phyloP scores from a whole-genome alignment of 148 eudicot genomes.

The Chenopodium berlandieri region DNA sequence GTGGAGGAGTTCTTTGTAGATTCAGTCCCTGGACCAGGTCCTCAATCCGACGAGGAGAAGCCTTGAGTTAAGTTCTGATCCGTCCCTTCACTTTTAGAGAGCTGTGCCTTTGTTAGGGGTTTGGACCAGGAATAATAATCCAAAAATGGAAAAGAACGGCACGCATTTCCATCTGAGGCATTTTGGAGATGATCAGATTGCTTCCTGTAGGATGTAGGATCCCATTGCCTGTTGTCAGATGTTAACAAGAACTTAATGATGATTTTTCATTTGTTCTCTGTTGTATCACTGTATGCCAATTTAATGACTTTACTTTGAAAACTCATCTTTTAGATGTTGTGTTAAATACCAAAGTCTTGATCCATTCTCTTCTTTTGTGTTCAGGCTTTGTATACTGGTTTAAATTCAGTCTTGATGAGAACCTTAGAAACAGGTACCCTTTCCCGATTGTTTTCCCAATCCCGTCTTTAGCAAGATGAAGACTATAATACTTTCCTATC shows the following conservation, averaged over 20 bases:
- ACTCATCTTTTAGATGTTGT: not conserved
- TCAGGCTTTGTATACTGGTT: not conserved
- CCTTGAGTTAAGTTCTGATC: conserved; percentile 31
- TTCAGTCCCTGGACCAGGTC: conserved; percentile 65
- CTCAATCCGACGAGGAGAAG: conserved; percentile 73
- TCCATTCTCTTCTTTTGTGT: conserved; percentile 1
- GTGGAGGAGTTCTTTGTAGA: conserved; percentile 96
- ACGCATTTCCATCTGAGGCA: not conserved
- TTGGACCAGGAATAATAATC: not conserved
- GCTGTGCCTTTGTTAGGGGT: not conserved
- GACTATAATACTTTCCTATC: too few species aligned
- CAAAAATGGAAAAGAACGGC: not conserved
- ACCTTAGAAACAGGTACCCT: not conserved
- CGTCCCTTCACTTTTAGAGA: not conserved
- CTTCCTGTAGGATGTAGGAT: not conserved
- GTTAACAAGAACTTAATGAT: not conserved
- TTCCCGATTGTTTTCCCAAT: not conserved
- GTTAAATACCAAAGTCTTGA: not conserved
- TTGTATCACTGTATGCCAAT: conserved; percentile 11
- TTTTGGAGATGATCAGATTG: not conserved
- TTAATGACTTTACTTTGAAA: not conserved
- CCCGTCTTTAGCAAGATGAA: not conserved
- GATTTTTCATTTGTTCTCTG: not conserved
- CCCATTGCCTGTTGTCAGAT: not conserved
- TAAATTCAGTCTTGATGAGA: not conserved